Evolutionary conservation across 1,139 yeast genomes (phyloP).

Genomic region (Taphrina flavorubra): DNA sequence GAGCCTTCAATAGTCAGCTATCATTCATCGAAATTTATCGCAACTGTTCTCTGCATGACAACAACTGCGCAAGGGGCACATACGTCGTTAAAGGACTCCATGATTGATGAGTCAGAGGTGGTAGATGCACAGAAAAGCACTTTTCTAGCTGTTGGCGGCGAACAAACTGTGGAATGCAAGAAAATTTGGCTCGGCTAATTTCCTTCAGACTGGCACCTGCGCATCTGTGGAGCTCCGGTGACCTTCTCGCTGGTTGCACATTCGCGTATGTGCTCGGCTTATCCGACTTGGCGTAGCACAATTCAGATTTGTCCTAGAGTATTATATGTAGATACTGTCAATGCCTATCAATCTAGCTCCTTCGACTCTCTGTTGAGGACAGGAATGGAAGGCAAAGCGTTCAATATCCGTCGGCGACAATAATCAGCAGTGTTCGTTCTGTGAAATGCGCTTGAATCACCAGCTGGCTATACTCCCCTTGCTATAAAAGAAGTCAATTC

Average conservation of each 20-base stretch:
- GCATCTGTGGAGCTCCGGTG: too few species aligned
- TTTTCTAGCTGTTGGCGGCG: conserved; percentile 8
- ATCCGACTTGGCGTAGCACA: not conserved
- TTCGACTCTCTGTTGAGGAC: too few species aligned
- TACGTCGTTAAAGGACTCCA: conserved; percentile 33
- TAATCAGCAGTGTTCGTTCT: too few species aligned
- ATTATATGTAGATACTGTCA: too few species aligned
- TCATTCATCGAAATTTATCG: not conserved
- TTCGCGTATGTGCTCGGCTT: not conserved
- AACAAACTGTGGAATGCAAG: conserved; percentile 14
- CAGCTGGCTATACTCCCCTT: not conserved
- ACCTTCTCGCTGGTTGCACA: too few species aligned
- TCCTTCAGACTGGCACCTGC: conserved; percentile 3
- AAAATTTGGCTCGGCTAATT: conserved; percentile 16
- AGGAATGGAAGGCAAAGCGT: too few species aligned
- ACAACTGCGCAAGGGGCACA: conserved; percentile 9
- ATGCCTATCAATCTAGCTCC: too few species aligned
- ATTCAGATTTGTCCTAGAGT: too few species aligned
- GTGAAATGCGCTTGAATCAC: not conserved
- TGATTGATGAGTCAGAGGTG: conserved; percentile 19
- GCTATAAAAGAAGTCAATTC: too few species aligned
- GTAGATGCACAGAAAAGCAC: not conserved
- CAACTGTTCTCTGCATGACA: not conserved
- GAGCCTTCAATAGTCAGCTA: conserved; percentile 19
- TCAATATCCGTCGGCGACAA: too few species aligned